phyloP scores from a whole-genome alignment of 352 stramenopile species.

The Ophiocytium majus region DNA sequence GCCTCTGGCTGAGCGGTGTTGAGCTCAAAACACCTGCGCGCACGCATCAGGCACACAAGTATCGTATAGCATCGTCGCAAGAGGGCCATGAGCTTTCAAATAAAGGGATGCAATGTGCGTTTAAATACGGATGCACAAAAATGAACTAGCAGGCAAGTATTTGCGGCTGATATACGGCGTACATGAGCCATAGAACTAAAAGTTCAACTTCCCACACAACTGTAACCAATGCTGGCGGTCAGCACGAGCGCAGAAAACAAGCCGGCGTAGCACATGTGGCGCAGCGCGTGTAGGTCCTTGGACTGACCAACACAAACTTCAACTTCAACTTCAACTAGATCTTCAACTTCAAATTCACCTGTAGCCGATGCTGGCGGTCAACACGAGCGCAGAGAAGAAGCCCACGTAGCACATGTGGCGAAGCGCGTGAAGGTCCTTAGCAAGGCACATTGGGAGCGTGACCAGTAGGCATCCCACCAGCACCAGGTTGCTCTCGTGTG shows the following conservation, averaged over 20 bases:
- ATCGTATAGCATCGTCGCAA: too few relatives aligned
- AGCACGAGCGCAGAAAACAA: conserved; percentile 63
- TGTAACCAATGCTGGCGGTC: conserved; percentile 37
- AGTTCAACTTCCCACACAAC: too few relatives aligned
- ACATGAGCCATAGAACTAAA: too few relatives aligned
- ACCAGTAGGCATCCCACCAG: conserved; percentile 29
- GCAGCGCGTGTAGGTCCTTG: conserved; percentile 62
- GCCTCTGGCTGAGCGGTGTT: conserved; percentile 21
- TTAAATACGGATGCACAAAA: too few relatives aligned
- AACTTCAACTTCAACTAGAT: too few relatives aligned
- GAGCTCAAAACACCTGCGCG: background rate
- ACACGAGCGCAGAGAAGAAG: conserved; percentile 61
- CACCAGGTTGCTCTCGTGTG: conserved; percentile 10
- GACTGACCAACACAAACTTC: conserved; percentile 53
- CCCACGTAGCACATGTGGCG: conserved; percentile 68
- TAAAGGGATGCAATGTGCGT: too few relatives aligned
- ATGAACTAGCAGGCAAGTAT: too few relatives aligned
- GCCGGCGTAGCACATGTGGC: conserved; percentile 67
- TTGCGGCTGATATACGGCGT: too few relatives aligned
- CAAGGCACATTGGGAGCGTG: conserved; percentile 58
- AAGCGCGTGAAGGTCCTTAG: conserved; percentile 63
- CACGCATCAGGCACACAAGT: too few relatives aligned
- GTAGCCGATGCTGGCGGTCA: conserved; percentile 51
- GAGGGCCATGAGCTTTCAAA: too few relatives aligned
- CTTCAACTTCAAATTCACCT: too few relatives aligned